Conservation (phyloP, 2,329 filamentous ascomycete species). For the Diaporthe amygdali region DNA sequence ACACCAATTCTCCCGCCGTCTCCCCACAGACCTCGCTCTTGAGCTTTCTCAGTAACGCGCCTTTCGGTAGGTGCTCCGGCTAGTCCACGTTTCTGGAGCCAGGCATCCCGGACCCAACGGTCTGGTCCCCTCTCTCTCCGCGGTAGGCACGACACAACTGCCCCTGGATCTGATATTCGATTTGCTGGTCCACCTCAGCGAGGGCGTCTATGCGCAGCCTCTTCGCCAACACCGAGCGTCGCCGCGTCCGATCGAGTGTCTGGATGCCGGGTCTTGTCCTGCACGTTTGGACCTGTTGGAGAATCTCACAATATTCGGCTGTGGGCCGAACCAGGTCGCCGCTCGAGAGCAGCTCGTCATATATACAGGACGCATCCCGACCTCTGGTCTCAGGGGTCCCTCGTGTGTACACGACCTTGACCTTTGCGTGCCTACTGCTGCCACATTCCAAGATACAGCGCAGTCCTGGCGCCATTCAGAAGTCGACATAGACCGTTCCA, state of each 20-base stretch:
- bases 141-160: background rate
- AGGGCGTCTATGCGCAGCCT: background rate
- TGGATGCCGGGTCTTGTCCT: background rate
- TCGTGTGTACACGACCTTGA: background rate
- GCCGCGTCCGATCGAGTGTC: background rate
- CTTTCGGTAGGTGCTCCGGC: constrained; percentile 9
- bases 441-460: background rate
- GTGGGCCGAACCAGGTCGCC: background rate
- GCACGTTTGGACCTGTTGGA: constrained; percentile 13
- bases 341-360: background rate
- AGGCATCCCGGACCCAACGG: background rate
- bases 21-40: constrained; percentile 21
- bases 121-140: constrained; percentile 3
- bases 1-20: background rate
- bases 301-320: background rate
- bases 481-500: background rate
- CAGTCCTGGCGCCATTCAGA: background rate
- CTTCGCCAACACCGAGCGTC: background rate
- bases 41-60: constrained; percentile 16
- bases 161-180: background rate
- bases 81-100: constrained; percentile 8
- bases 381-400: background rate
- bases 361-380: background rate
- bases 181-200: background rate
- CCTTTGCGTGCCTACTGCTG: background rate